phyloP scores from a whole-genome alignment of 2,329 filamentous ascomycete species.

The Leptographium radiaticola region DNA sequence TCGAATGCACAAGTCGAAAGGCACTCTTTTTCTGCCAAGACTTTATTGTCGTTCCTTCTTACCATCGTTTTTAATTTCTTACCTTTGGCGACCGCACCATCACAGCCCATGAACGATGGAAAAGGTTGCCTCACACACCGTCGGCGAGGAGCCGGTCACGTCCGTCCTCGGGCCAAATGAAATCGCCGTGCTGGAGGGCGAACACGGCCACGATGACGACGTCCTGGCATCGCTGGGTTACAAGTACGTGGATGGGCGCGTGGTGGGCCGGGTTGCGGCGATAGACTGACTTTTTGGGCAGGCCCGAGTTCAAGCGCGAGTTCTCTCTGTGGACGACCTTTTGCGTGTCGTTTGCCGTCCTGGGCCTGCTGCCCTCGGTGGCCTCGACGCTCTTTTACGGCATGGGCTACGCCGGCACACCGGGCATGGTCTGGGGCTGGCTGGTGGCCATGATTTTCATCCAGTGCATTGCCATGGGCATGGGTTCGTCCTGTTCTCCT shows the following conservation, averaged over 20 bases:
- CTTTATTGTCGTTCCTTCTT: too few relatives aligned
- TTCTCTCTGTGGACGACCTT: slow-evolving; percentile 65
- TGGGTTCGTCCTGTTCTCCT: slow-evolving; percentile 24
- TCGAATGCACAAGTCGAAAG: too few relatives aligned
- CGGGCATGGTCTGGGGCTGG: slow-evolving; percentile 67
- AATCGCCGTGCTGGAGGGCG: slow-evolving; percentile 7
- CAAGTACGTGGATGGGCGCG: slow-evolving; percentile 12
- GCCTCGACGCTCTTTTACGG: slow-evolving; percentile 61
- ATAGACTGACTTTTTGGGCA: neutral
- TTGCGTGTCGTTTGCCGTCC: slow-evolving; percentile 59
- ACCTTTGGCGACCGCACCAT: neutral
- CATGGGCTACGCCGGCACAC: slow-evolving; percentile 36
- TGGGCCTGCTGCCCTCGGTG: slow-evolving; percentile 58
- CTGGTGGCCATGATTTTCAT: slow-evolving; percentile 60
- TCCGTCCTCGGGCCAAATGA: slow-evolving; percentile 9
- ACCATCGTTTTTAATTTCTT: neutral
- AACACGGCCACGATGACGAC: slow-evolving; percentile 35
- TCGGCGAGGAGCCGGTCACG: slow-evolving; percentile 10
- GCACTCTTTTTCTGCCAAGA: too few relatives aligned
- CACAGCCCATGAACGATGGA: neutral
- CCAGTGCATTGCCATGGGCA: slow-evolving; percentile 53
- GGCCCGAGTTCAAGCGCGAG: slow-evolving; percentile 44
- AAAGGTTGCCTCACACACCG: neutral
- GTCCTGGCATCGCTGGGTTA: slow-evolving; percentile 47
- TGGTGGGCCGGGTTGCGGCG: too few relatives aligned